phyloP scores from a whole-genome alignment of 352 stramenopile species.

The Pythium biforme region DNA sequence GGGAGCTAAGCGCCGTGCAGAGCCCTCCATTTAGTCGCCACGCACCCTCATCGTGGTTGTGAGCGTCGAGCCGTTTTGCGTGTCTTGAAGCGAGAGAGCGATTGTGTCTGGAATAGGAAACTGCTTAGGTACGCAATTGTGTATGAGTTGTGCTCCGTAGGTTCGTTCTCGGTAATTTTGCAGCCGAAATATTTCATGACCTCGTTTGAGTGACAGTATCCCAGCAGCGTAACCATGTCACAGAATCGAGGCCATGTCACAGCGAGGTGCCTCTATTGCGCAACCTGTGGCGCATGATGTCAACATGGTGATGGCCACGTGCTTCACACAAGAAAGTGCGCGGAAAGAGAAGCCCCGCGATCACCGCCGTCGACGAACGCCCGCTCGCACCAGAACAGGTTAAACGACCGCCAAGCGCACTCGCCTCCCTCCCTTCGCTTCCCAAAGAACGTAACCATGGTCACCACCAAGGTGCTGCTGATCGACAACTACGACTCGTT shows the following conservation, averaged over 20 bases:
- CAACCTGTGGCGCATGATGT: constrained; percentile 26
- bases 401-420: not conserved
- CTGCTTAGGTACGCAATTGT: not conserved
- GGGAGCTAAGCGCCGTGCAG: too few species aligned
- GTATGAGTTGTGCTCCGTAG: too few species aligned
- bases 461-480: constrained; percentile 73
- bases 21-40: not conserved
- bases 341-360: constrained; percentile 10
- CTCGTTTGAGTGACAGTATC: constrained; percentile 8
- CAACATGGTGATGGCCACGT: constrained; percentile 19
- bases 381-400: not conserved
- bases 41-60: constrained; percentile 21
- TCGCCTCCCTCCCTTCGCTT: too few species aligned
- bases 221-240: not conserved
- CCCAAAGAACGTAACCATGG: constrained; percentile 19
- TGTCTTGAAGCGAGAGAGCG: constrained; percentile 21
- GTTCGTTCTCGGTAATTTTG: not conserved
- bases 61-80: constrained; percentile 1
- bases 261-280: constrained; percentile 23
- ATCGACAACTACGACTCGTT: constrained; percentile 93
- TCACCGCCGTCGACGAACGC: constrained; percentile 6
- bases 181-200: not conserved
- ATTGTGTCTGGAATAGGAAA: too few species aligned
- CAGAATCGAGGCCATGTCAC: constrained; percentile 5
- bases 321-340: constrained; percentile 31